Evolutionary conservation across 495 filamentous ascomycete genomes (phyloP).

Genomic region (Penicillium riverlandense): DNA sequence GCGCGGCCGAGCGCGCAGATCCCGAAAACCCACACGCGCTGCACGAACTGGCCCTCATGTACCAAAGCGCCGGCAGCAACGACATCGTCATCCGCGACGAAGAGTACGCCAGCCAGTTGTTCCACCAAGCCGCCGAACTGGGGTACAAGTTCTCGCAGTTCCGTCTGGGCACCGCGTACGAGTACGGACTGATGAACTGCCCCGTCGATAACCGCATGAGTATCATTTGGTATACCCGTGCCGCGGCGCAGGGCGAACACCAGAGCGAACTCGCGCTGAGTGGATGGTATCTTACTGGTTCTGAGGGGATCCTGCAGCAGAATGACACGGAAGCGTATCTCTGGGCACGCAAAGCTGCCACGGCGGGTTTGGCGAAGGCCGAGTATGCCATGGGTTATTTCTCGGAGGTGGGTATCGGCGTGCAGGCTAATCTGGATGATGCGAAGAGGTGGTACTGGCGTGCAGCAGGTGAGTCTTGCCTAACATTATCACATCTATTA

Average conservation of each 20-base stretch:
- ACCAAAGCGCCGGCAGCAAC: conserved; percentile 61
- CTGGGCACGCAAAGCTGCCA: conserved; percentile 90
- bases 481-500: not conserved
- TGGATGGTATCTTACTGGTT: conserved; percentile 94
- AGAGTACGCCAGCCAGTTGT: conserved; percentile 66
- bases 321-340: conserved; percentile 95
- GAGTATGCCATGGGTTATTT: conserved; percentile 99
- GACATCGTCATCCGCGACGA: conserved; percentile 75
- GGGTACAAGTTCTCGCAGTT: conserved; percentile 96
- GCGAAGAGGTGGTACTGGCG: conserved; percentile 98
- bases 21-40: conserved; percentile 89
- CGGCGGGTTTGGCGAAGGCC: conserved; percentile 77
- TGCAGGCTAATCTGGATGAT: conserved; percentile 77
- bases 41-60: conserved; percentile 84
- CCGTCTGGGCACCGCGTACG: conserved; percentile 76
- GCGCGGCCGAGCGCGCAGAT: conserved; percentile 84
- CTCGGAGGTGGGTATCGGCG: conserved; percentile 92
- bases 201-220: conserved; percentile 73
- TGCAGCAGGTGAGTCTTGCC: conserved; percentile 74
- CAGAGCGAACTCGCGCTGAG: conserved; percentile 87
- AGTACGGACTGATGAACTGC: conserved; percentile 80
- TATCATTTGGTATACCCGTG: conserved; percentile 89
- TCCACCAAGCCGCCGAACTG: conserved; percentile 79
- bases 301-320: conserved; percentile 79
- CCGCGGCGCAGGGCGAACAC: conserved; percentile 90